Percentiles rank a stretch among this genome's conserved stretches.
phyloP scores from a whole-genome alignment of 352 stramenopile species.

The Globisporangium lucens region DNA sequence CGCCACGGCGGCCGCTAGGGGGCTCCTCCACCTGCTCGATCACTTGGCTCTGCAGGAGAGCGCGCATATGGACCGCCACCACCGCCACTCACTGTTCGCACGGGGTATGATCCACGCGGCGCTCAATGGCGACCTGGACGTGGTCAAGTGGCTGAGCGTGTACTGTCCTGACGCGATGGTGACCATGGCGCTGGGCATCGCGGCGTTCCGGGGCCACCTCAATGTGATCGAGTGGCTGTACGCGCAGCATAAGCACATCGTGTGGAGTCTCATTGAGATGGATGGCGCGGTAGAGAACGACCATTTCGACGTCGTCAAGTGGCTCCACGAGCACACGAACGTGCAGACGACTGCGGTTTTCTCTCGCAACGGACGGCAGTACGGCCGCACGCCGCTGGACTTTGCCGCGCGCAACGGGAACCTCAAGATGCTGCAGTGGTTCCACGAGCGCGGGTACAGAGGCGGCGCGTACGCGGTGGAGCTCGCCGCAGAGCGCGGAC shows the following conservation, averaged over 20 bases:
- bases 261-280: conserved; percentile 14
- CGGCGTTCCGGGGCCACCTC: conserved; percentile 12
- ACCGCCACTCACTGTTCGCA: not conserved
- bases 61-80: conserved; percentile 2
- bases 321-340: conserved; percentile 16
- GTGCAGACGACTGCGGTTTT: conserved; percentile 9
- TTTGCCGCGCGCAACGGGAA: conserved; percentile 7
- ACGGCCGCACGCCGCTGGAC: conserved; percentile 7
- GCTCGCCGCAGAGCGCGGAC: not conserved
- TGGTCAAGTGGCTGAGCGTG: conserved; percentile 5
- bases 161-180: conserved; percentile 3
- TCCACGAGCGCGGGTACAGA: not conserved
- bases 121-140: not conserved
- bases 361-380: conserved; percentile 8
- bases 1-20: not conserved
- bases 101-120: not conserved
- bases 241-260: conserved; percentile 6
- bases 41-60: conserved; percentile 1
- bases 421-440: conserved; percentile 5
- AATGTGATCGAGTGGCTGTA: conserved; percentile 10
- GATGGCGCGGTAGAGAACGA: conserved; percentile 9
- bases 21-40: conserved; percentile 7
- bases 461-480: not conserved
- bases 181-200: conserved; percentile 7
- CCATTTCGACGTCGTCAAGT: conserved; percentile 11